Conservation (phyloP, 179 eudicot genomes). For the Spinacia oleracea region DNA sequence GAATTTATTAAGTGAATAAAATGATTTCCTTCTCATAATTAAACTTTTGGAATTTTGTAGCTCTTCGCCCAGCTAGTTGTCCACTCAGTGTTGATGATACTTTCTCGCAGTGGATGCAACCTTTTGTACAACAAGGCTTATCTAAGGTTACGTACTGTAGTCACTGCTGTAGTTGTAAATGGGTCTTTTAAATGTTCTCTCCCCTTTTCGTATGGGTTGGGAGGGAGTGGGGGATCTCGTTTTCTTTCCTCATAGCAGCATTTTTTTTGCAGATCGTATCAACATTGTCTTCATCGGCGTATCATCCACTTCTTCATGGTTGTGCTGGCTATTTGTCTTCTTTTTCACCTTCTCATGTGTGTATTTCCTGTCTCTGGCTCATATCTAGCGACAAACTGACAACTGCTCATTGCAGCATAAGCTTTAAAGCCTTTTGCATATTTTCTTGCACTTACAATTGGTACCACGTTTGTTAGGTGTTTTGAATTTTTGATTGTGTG, state of each 20-base stretch:
- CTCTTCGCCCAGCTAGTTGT: slow-evolving; percentile 71
- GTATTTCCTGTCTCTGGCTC: slow-evolving; percentile 30
- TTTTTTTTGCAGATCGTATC: slow-evolving; percentile 68
- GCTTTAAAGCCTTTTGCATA: background rate
- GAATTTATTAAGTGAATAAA: background rate
- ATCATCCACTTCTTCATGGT: slow-evolving; percentile 69
- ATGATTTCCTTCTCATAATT: background rate
- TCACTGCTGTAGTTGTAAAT: background rate
- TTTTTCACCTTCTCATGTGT: slow-evolving; percentile 76
- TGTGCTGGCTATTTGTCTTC: slow-evolving; percentile 85
- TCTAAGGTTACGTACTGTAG: slow-evolving; percentile 54
- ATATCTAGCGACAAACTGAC: background rate
- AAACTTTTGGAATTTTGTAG: slow-evolving; percentile 38
- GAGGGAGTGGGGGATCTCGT: background rate
- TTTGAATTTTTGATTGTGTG: background rate
- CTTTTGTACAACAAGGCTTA: slow-evolving; percentile 69
- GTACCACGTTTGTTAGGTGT: background rate
- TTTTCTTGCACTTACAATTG: background rate
- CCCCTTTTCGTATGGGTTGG: slow-evolving; percentile 2
- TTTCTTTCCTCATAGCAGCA: slow-evolving; percentile 26
- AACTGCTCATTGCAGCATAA: slow-evolving; percentile 16
- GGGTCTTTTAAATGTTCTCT: background rate
- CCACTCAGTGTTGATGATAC: slow-evolving; percentile 57
- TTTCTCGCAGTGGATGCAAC: slow-evolving; percentile 77
- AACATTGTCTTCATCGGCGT: slow-evolving; percentile 61